Base-by-base conservation (phyloP, 2,329 filamentous ascomycete species). In the Diaporthe vexans region DNA sequence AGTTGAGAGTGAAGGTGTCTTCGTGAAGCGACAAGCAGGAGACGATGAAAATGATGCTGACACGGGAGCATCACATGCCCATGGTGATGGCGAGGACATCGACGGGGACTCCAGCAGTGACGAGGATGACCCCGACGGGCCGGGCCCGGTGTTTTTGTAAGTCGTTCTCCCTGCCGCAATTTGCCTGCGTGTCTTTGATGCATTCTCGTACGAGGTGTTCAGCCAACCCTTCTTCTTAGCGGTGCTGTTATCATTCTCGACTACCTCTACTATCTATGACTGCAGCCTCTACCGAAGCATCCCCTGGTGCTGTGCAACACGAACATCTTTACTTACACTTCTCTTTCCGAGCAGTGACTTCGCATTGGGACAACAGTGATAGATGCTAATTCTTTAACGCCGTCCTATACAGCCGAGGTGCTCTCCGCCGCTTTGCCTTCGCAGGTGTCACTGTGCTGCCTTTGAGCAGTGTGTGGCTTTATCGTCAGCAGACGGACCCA, bases 1-100 rank as follows among this genome's bases (percentile, higher is more conserved):
- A 24, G 83, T 86, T 58, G 84, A 82, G 54, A 78, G 83, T 2
- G 83, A 85, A 7, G 88, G 88, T 1, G 80, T 88, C n/a, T 86
- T 89, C 52, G 83, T 86, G 4, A 83, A 76, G 37, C 43, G 73
- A 13, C 77, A 76, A 51, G 75, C 79, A 3, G 75, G 79, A 24
- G 76, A 78, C 21, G 70, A 77, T 26, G 26, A 43, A 8, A 68
- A 57, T 11, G 37, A 48, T n/a, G 26, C 48, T 17, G 29, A 35
- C 11, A 63, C 33, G 24, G 24, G 26, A n/a, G 29, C 33, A 26
- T 24, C 63, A 6, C 59, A 72, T 56, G 71, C 43, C 7, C 29
- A 69, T 46, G 40, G 56, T 15, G 71, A 69, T 24, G 61, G 19
- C 19, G 35, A 69, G 10, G 26, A 58, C 13, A 10, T 46, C 40